Evolutionary conservation across 2,329 filamentous ascomycete genomes (phyloP).

Genomic region (Reticulascus tulasneorum): DNA sequence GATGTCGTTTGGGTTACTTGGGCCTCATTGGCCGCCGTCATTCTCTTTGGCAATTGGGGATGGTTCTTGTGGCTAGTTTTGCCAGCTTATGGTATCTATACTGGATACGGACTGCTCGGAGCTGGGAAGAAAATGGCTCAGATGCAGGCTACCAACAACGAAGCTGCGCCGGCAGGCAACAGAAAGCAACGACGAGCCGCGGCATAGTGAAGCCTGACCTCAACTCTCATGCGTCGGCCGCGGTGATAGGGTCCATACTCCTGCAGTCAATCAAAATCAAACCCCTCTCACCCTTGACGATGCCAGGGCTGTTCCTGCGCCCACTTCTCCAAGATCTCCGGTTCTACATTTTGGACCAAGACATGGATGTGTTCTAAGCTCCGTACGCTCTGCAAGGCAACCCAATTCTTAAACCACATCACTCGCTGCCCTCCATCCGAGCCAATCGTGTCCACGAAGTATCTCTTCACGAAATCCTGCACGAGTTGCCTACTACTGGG

Average conservation of each 20-base stretch:
- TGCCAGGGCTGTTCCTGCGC: conserved; percentile 41
- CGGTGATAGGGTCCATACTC: too few relatives aligned
- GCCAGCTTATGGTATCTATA: conserved; percentile 52
- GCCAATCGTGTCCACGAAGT: conserved; percentile 60
- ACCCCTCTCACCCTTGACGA: conserved; percentile 13
- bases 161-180: conserved; percentile 38
- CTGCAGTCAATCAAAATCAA: too few relatives aligned
- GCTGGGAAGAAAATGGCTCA: conserved; percentile 51
- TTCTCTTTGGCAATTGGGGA: conserved; percentile 75
- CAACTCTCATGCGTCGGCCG: too few relatives aligned
- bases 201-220: conserved; percentile 34
- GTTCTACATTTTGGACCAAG: conserved; percentile 52
- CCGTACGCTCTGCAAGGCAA: conserved; percentile 79
- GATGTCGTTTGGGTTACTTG: conserved; percentile 95
- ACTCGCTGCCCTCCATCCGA: conserved; percentile 46
- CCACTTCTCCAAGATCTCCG: conserved; percentile 51
- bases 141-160: conserved; percentile 28
- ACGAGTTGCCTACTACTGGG: conserved; percentile 60
- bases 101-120: conserved; percentile 50
- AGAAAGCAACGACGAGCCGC: conserved; percentile 52
- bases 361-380: conserved; percentile 89
- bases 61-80: conserved; percentile 54
- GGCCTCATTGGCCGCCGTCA: conserved; percentile 67
- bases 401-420: conserved; percentile 95
- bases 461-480: conserved; percentile 63